Base-by-base conservation (phyloP, 2,329 filamentous ascomycete species). In the Alternaria sp. region DNA sequence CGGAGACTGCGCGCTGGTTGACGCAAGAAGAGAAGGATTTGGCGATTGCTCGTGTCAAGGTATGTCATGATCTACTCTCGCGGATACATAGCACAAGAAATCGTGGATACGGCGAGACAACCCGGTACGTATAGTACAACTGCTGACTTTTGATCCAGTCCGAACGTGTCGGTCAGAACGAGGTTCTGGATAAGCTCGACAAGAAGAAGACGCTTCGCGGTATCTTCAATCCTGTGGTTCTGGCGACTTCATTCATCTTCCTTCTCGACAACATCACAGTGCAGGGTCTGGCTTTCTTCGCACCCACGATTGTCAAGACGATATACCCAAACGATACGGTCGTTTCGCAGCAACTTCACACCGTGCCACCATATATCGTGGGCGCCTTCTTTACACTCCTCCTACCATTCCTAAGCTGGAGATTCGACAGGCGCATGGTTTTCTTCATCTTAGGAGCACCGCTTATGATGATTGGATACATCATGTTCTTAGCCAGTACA, bases 251-350 rank as follows among this genome's bases (percentile, higher is more conserved):
- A 0, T 80, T 88, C 67, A 85, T 90, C 69, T 90, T 90, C 79
- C 79, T 90, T 1, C 83, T 90, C 59, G 84, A 89, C 82, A 91
- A 90, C 78, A 87, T 92, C 73, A 92, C 90, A 0, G 89, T 92
- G 3, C 89, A 92, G 73, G 89, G 90, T 4, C 82, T 92, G 5
- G 88, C 88, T 2, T 91, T 92, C 82, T 92, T 92, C 77, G 81
- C 85, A 0, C 90, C 90, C 0, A 92, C 90, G 0, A 92, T 93
- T 65, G 88, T 93, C 45, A 79, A 80, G 46, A 90, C 87, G 6
- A 92, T 93, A 68, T 92, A 92, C 71, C 87, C 88, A 0, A 72
- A 84, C 2, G 81, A 82, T 58, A 82, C 81, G 14, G 84, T 88
- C 2, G 82, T 92, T 14, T 85, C 84, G 2, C 88, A 92, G 73